Conservation (phyloP, 257 asterid genomes). For the Gentiana dahurica region DNA sequence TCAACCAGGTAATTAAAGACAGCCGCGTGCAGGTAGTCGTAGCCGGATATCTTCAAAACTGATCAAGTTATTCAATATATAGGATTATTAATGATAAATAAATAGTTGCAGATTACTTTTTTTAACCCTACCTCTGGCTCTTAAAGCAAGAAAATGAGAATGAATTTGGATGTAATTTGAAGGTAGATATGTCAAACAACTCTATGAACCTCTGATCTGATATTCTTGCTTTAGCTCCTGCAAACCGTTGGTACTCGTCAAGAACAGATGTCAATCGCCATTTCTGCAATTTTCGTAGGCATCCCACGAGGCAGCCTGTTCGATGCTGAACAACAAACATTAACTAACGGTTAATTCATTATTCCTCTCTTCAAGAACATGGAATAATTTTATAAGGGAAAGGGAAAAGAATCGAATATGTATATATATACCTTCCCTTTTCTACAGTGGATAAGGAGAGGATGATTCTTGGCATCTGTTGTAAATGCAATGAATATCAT, state of each 20-base stretch:
- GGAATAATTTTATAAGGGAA: too few relatives aligned
- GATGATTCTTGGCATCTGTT: conserved; percentile 69
- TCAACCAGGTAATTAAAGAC: too few relatives aligned
- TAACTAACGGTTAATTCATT: too few relatives aligned
- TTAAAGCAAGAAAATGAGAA: too few relatives aligned
- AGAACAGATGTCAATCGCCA: conserved; percentile 83
- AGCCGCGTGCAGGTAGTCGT: too few relatives aligned
- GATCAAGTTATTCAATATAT: too few relatives aligned
- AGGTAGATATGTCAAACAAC: conserved; percentile 50
- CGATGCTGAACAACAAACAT: conserved; percentile 40
- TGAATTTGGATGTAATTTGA: conserved; percentile 12
- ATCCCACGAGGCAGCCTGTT: conserved; percentile 86
- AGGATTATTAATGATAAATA: too few relatives aligned
- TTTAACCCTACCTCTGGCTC: too few relatives aligned
- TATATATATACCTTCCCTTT: conserved; percentile 55
- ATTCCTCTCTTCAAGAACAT: too few relatives aligned
- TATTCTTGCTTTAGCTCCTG: conserved; percentile 79
- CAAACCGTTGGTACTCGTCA: conserved; percentile 83
- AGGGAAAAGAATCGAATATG: too few relatives aligned
- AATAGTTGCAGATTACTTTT: too few relatives aligned
- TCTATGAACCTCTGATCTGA: conserved; percentile 88
- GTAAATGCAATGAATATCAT: neutral
- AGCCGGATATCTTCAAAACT: too few relatives aligned
- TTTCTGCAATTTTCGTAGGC: conserved; percentile 66
- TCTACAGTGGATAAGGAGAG: conserved; percentile 72